Evolutionary conservation across 1,139 yeast species (phyloP), one percentile per base, ranked within the genome.

Genomic region (Kodamaea alishanica): DNA sequence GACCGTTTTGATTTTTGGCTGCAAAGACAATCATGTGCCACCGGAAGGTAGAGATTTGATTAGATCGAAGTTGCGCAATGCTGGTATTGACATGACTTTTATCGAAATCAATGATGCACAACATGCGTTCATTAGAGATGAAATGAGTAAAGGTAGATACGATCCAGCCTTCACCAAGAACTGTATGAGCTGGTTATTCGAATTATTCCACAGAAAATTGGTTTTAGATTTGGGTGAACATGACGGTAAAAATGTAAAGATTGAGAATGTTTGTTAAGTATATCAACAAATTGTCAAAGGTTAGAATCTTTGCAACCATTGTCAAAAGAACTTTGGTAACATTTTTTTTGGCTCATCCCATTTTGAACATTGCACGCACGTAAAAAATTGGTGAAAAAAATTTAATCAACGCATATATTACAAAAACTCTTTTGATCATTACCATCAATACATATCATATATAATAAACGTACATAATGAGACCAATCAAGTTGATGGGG

Each of bases 101-200:
- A 71, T 81, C 60, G 95, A 85, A 60, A 69, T 84, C 42, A 78
- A 83, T 48, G 90, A 79, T 47, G 94, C 88, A 10, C 90, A 84
- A 59, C 95, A 85, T 51, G 94, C 95, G 0, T 85, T 84, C 54
- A 81, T 85, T 38, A 70, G 95, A 47, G 95, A 85, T 56, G 94
- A 84, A 53, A 63, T 68, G 50, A 80, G 87, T 49, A 85, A 84
- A 62, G 95, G 88, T 5, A 70, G 94, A 50, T 85, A 78, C 54
- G 94, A 85, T 55, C 80, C 89, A 8, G 87, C 89, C 6, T 75
- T 81, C 40, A 84, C 94, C 29, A 70, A 74, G 46, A 68, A 78
- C 34, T 83, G 94, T 55, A 65, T 79, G 55, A 84, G 77, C 25
- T 80, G 86, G 74, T 58, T 84, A 49, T 67, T 73, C 39, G 94